Percentiles rank a stretch among this genome's conserved stretches.
These are phyloP conservation scores for Gnaphalium uliginosum DNA, from an alignment of 129 eudicot genomes.

Conservation along the genomic window DNA sequence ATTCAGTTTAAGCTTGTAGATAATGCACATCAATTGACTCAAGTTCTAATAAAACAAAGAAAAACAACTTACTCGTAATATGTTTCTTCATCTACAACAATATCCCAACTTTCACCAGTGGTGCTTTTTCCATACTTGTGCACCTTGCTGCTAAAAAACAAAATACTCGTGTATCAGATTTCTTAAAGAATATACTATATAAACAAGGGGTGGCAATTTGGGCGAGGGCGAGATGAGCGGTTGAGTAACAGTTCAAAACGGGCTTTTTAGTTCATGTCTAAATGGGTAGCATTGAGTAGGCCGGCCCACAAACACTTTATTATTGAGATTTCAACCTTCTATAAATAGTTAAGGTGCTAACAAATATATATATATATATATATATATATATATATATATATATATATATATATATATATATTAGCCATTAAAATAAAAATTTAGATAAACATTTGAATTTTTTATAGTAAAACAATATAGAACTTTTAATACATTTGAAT, in stretches of 20 bases:
- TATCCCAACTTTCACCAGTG: constrained; percentile 94
- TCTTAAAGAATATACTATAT: background rate
- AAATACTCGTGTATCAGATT: background rate
- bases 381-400: no score
- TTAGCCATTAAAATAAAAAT: no score
- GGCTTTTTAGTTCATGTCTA: background rate
- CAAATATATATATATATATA: background rate
- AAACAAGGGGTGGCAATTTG: background rate
- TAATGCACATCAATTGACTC: background rate
- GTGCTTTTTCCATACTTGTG: constrained; percentile 97
- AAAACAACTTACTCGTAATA: constrained; percentile 70
- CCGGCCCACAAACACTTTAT: background rate
- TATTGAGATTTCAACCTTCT: background rate
- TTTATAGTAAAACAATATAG: background rate
- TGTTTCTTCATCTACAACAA: constrained; percentile 87
- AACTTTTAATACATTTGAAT: background rate
- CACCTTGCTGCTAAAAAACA: constrained; percentile 62
- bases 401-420: no score
- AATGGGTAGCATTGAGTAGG: background rate
- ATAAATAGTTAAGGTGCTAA: background rate
- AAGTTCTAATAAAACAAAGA: background rate
- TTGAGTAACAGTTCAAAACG: background rate
- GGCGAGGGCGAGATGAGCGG: background rate
- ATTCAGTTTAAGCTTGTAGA: background rate
- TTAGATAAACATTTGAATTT: no score